Evolutionary conservation across 768 basidiomycete genomes (phyloP), one percentile per base, ranked within the genome.

Genomic region (Mycena pura): DNA sequence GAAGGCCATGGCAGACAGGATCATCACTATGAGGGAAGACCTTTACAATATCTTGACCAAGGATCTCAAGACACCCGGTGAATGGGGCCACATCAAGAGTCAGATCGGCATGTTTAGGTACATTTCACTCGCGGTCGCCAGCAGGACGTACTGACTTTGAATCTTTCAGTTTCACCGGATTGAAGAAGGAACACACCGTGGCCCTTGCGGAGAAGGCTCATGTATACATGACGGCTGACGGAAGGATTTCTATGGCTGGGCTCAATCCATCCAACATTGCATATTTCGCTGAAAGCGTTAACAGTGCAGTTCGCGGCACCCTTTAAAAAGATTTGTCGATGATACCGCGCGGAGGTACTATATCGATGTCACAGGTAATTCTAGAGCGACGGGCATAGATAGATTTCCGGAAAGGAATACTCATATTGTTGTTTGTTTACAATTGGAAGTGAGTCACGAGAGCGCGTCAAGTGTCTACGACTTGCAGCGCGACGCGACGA

Each of bases 91-190:
- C 75, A 93, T 99, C 77, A 93, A 92, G 77, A 88, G 87, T 72
- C 95, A 98, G 74, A 96, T 95, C 63, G 96, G 96, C 75, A 96
- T 98, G 95, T 96, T 96, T 83, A 94, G 93, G 95, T 95, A 73
- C 62, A 14, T 39, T 52, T 53, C 44, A 40, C 36, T 25, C 40
- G 2, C 21, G 34, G n/a, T 28, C 9, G 24, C 13, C 40, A 32
- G 50, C 41, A 14, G 57, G 24, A 21, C 15, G 21, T 47, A 14
- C 50, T 53, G n/a, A 57, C 14, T 43, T 40, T 58, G 24, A 48
- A 59, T 39, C 5, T 11, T 47, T 22, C 68, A 91, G 92, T 76
- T 96, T 93, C 80, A 96, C 94, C 44, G 95, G 95, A 21, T 76
- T 96, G 69, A 88, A 86, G 63, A 79, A 87, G 24, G 80, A 82